Evolutionary conservation across 345 rosid genomes (phyloP), one percentile per base, ranked within the genome.

Genomic region (Gossypium stocksii): DNA sequence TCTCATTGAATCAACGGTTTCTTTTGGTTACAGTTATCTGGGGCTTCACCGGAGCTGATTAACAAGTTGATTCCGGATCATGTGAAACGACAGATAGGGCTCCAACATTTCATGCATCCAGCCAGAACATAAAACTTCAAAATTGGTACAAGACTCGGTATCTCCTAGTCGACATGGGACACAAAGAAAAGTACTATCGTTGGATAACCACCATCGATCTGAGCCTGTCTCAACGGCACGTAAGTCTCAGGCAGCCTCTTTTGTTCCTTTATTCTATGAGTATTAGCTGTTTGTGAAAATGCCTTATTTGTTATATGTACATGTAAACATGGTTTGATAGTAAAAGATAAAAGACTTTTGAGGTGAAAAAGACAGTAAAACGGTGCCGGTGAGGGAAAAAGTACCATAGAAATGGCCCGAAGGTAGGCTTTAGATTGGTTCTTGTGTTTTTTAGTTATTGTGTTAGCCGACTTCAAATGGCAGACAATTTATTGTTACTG

Each of bases 61-160:
- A 90, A 84, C 81, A 92, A 89, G 89, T 83, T 92, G 85, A 89
- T 90, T 72, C 97, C 97, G 34, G 97, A 92, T 49, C 90, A 90
- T 77, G 84, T 89, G 82, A 90, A 90, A 77, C 85, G 93, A 77
- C 92, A 90, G 73, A 78, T 90, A 82, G 97, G 93, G 74, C 86
- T 86, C 62, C 86, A 84, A 65, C 86, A 85, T 83, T 85, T 92
- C 83, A 74, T 90, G 87, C 87, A 88, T 78, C 90, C 82, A 57
- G 82, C 88, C n/a, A 91, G 91, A 71, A 86, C 97, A 77, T 92
- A 82, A 82, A 41, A 16, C 13, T 22, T n/a, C 49, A 48, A 16
- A 70, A 73, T 59, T 23, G 70, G 67, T 70, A 53, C 25, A 66
- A 66, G 65, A 56, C 11, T 78, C 44, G 74, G 22, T 53, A 67